Evolutionary conservation across 768 basidiomycete genomes (phyloP).

Genomic region (Macrolepiota fuliginosa): DNA sequence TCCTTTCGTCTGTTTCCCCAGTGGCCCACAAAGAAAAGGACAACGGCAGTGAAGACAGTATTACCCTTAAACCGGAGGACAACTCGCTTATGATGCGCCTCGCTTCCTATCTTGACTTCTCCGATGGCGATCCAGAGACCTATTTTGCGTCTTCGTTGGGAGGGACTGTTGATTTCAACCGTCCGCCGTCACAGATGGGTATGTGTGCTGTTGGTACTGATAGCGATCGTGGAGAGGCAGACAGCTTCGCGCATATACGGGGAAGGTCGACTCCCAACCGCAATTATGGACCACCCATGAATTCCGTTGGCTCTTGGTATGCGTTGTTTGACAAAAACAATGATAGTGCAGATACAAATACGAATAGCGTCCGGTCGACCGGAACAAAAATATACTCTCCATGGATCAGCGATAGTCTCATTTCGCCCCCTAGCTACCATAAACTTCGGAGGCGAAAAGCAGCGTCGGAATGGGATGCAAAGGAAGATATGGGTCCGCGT

Average conservation of each 20-base stretch:
- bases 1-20: not conserved
- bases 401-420: conserved; percentile 42
- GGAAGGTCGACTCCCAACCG: conserved; percentile 11
- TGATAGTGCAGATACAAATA: not conserved
- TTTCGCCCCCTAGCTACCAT: conserved; percentile 38
- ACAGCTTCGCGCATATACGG: conserved; percentile 8
- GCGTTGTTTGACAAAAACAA: not conserved
- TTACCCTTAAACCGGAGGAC: not conserved
- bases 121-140: conserved; percentile 13
- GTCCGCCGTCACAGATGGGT: conserved; percentile 37
- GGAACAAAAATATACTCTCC: conserved; percentile 18
- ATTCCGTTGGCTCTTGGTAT: not conserved
- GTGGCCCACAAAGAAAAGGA: not conserved
- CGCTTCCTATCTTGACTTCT: not conserved
- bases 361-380: not conserved
- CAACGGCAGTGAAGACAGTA: not conserved
- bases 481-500: not conserved
- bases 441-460: conserved; percentile 12
- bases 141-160: conserved; percentile 24
- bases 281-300: not conserved
- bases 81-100: not conserved
- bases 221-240: conserved; percentile 16
- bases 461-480: not conserved
- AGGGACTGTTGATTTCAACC: conserved; percentile 33
- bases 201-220: conserved; percentile 21